phyloP scores from a whole-genome alignment of 2,329 filamentous ascomycete species.

The Incumbomyces delicatus region DNA sequence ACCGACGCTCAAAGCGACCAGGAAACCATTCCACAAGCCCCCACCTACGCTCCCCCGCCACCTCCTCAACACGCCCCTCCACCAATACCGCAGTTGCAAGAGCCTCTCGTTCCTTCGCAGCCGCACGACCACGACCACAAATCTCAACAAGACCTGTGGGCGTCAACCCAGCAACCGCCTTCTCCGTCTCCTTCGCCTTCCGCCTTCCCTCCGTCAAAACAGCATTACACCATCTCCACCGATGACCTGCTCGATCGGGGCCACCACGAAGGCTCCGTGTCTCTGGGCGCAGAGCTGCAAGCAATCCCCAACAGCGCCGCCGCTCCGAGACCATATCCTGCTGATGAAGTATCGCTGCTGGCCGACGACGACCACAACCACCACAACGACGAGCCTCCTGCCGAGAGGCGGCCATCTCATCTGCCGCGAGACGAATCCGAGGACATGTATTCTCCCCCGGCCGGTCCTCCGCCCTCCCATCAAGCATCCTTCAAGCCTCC shows the following conservation, averaged over 20 bases:
- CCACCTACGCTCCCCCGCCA: not conserved
- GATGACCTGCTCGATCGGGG: slow-evolving; percentile 16
- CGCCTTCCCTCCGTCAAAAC: slow-evolving; percentile 15
- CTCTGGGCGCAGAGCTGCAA: not conserved
- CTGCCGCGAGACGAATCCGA: slow-evolving; percentile 2
- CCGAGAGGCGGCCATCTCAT: slow-evolving; percentile 6
- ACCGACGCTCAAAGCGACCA: not conserved
- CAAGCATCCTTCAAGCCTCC: slow-evolving; percentile 15
- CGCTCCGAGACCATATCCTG: not conserved
- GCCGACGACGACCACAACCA: too few relatives aligned
- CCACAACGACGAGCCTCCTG: slow-evolving; percentile 14
- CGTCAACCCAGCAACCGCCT: slow-evolving; percentile 6
- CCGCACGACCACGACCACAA: slow-evolving; percentile 7
- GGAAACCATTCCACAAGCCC: not conserved
- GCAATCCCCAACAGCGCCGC: not conserved
- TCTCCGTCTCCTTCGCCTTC: slow-evolving; percentile 12
- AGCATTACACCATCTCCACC: slow-evolving; percentile 13
- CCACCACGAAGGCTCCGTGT: slow-evolving; percentile 1
- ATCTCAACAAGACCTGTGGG: slow-evolving; percentile 15
- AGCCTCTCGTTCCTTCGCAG: slow-evolving; percentile 1
- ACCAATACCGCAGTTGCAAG: slow-evolving; percentile 4
- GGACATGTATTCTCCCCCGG: slow-evolving; percentile 6
- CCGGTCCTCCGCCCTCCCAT: slow-evolving; percentile 7
- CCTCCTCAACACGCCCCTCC: not conserved
- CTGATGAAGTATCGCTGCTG: slow-evolving; percentile 14